Conservation (phyloP, 169 alveolate species). For the Cryptosporidium bovis region DNA sequence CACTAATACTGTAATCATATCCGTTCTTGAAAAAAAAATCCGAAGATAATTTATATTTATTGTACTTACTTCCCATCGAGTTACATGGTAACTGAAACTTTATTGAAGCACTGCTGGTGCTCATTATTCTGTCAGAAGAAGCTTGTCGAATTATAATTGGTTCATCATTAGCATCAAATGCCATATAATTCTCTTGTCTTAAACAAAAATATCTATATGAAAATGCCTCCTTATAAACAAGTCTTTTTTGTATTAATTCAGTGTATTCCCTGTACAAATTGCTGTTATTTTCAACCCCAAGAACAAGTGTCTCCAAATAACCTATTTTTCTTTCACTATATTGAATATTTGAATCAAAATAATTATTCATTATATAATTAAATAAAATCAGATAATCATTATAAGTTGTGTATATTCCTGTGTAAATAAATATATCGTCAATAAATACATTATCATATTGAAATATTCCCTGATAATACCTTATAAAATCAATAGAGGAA, state of each 20-base stretch:
- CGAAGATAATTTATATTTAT: not conserved
- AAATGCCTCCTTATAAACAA: slow-evolving; percentile 15
- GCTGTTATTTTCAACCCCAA: not conserved
- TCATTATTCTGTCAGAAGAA: slow-evolving; percentile 20
- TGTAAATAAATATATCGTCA: slow-evolving; percentile 20
- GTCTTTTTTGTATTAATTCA: not conserved
- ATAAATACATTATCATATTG: slow-evolving; percentile 48
- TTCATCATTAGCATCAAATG: slow-evolving; percentile 16
- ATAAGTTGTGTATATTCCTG: slow-evolving; percentile 41
- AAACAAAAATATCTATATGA: slow-evolving; percentile 50
- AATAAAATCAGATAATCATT: slow-evolving; percentile 22
- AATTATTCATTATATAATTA: slow-evolving; percentile 26
- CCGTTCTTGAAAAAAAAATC: slow-evolving; percentile 36
- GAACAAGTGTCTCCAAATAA: slow-evolving; percentile 28
- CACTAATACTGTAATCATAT: not conserved
- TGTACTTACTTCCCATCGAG: not conserved
- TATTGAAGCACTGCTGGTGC: slow-evolving; percentile 57
- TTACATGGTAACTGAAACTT: slow-evolving; percentile 53
- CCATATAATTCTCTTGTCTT: slow-evolving; percentile 43
- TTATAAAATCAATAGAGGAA: slow-evolving; percentile 44
- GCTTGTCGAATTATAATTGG: slow-evolving; percentile 55
- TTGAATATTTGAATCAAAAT: not conserved
- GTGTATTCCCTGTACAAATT: slow-evolving; percentile 5
- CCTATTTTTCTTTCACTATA: slow-evolving; percentile 24
- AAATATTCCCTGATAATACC: slow-evolving; percentile 61